Evolutionary conservation across 2,329 filamentous ascomycete genomes (phyloP).

Genomic region (Aspergillus candidus): DNA sequence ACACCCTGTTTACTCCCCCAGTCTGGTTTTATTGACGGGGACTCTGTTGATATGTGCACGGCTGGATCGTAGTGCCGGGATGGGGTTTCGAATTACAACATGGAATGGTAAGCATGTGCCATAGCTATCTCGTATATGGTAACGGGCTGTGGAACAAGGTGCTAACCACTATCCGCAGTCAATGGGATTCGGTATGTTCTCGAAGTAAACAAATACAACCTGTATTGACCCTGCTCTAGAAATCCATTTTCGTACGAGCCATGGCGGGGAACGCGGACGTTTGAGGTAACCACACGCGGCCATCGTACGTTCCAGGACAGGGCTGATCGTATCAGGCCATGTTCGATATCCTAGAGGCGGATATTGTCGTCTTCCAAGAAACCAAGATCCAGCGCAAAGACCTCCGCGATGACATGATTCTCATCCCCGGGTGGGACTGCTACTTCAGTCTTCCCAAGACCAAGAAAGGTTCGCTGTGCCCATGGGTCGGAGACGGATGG

Average conservation of each 20-base stretch:
- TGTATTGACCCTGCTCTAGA: conserved; percentile 35
- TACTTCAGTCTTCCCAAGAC: conserved; percentile 89
- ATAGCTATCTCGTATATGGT: neutral
- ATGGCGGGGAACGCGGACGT: conserved; percentile 67
- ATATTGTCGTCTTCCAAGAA: conserved; percentile 93
- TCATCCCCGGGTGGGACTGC: conserved; percentile 91
- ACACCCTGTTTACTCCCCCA: no score
- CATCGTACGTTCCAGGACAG: neutral
- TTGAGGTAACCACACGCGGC: conserved; percentile 47
- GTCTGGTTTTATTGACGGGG: neutral
- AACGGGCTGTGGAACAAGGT: conserved; percentile 1
- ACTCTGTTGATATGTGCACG: conserved; percentile 11
- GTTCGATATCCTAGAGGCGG: conserved; percentile 88
- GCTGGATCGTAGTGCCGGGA: conserved; percentile 33
- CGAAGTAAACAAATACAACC: neutral
- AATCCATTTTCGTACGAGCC: conserved; percentile 81
- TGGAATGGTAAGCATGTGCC: conserved; percentile 65
- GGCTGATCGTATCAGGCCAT: conserved; percentile 55
- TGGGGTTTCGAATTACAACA: conserved; percentile 74
- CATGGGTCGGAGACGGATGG: neutral
- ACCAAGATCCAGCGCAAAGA: conserved; percentile 94
- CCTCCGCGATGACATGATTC: conserved; percentile 87
- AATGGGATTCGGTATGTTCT: conserved; percentile 65
- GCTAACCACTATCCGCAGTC: conserved; percentile 46
- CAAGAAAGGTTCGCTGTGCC: conserved; percentile 68